Conservation (phyloP, 2,329 filamentous ascomycete genomes). For the Fusarium nurragi region DNA sequence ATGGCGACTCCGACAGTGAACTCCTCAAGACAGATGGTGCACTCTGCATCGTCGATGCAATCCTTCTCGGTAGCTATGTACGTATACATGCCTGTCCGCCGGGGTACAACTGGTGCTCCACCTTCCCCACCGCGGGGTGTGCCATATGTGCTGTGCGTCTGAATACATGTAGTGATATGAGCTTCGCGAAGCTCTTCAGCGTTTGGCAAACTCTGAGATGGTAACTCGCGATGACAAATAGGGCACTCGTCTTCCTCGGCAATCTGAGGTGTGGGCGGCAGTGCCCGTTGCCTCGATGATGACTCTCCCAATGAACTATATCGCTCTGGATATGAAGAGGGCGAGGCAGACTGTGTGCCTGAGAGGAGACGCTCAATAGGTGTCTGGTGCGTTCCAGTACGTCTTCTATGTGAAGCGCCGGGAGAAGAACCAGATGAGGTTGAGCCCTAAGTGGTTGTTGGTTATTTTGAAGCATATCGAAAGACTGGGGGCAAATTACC, state of each 20-base stretch:
- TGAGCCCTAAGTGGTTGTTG: conserved; percentile 23
- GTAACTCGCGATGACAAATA: conserved; percentile 77
- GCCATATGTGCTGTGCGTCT: conserved; percentile 62
- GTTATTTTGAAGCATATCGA: not conserved
- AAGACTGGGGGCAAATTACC: conserved; percentile 50
- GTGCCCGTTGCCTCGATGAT: conserved; percentile 52
- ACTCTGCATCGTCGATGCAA: conserved; percentile 73
- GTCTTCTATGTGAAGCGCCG: conserved; percentile 43
- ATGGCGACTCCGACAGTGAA: conserved; percentile 69
- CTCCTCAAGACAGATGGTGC: conserved; percentile 74
- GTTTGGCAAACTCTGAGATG: conserved; percentile 63
- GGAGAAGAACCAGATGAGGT: conserved; percentile 37
- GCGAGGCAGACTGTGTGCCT: conserved; percentile 47
- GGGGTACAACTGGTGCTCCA: conserved; percentile 48
- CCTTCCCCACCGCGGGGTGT: conserved; percentile 45
- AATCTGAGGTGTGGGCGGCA: conserved; percentile 60
- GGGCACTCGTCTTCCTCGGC: conserved; percentile 83
- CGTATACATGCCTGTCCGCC: conserved; percentile 69
- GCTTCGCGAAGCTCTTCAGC: conserved; percentile 64
- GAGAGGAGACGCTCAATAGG: conserved; percentile 54
- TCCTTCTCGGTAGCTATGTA: conserved; percentile 74
- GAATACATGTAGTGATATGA: conserved; percentile 69
- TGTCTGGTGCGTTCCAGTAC: conserved; percentile 48
- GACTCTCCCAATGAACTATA: conserved; percentile 47
- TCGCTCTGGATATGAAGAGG: conserved; percentile 47